Conservation (phyloP, 140 eudicot genomes). For the Anethum foeniculum region DNA sequence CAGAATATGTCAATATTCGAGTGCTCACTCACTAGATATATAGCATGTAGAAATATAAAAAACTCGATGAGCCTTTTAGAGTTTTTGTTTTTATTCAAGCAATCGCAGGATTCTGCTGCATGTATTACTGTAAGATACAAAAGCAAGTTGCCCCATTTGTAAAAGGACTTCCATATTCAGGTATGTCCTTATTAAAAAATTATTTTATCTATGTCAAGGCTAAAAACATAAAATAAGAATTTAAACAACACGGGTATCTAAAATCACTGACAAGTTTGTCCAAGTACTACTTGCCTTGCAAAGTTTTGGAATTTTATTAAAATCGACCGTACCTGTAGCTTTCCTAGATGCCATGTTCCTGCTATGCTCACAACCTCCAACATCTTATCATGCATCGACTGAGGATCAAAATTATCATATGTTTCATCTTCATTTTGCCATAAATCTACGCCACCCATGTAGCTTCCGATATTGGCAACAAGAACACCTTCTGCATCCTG, state of each 20-base stretch:
- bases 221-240: background rate
- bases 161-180: background rate
- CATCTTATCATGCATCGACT: slow-evolving; percentile 86
- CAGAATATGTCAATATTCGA: background rate
- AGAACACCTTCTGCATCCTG: slow-evolving; percentile 99
- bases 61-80: background rate
- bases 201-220: background rate
- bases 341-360: slow-evolving; percentile 99
- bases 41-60: background rate
- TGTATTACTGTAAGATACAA: background rate
- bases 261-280: slow-evolving; percentile 4
- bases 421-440: slow-evolving; percentile 98
- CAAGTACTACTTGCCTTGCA: background rate
- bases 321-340: slow-evolving; percentile 59
- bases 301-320: background rate
- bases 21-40: background rate
- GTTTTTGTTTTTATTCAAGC: background rate
- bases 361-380: slow-evolving; percentile 96
- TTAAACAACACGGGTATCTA: background rate
- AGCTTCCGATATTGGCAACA: slow-evolving; percentile 93
- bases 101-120: background rate
- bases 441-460: slow-evolving; percentile 98
- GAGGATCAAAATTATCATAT: slow-evolving; percentile 86
- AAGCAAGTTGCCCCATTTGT: background rate
- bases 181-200: background rate